phyloP scores from a whole-genome alignment of 2,329 filamentous ascomycete genomes.

The Sporothrix luriei region DNA sequence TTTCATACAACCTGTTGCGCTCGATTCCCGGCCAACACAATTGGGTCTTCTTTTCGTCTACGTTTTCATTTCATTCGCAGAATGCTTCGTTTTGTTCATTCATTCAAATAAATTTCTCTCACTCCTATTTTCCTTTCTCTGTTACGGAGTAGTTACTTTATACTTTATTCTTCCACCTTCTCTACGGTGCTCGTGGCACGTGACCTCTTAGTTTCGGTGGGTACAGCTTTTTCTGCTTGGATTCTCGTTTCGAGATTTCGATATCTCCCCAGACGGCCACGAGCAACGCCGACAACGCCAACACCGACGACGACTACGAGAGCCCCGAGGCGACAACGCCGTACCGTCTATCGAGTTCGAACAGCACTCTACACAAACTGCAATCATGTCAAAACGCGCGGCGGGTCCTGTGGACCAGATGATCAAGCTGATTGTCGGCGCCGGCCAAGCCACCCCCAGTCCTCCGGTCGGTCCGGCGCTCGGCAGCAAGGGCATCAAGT shows the following conservation, averaged over 20 bases:
- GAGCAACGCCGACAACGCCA: not conserved
- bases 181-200: not conserved
- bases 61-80: no score
- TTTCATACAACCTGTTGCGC: no score
- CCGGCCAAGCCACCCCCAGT: slow-evolving; percentile 90
- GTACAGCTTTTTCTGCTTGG: slow-evolving; percentile 11
- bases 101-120: no score
- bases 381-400: slow-evolving; percentile 57
- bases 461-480: slow-evolving; percentile 95
- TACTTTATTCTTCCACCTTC: no score
- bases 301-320: not conserved
- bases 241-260: slow-evolving; percentile 8
- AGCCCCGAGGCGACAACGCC: not conserved
- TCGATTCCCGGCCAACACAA: no score
- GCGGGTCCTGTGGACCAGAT: slow-evolving; percentile 64
- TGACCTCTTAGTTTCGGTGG: slow-evolving; percentile 16
- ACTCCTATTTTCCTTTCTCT: no score
- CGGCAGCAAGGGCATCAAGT: slow-evolving; percentile 97
- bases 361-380: not conserved
- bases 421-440: slow-evolving; percentile 96
- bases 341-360: not conserved
- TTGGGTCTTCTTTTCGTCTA: no score
- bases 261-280: not conserved
- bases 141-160: no score
- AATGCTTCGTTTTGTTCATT: no score